Evolutionary conservation across 768 basidiomycete species (phyloP).

Genomic region (Tulasnella sp.): DNA sequence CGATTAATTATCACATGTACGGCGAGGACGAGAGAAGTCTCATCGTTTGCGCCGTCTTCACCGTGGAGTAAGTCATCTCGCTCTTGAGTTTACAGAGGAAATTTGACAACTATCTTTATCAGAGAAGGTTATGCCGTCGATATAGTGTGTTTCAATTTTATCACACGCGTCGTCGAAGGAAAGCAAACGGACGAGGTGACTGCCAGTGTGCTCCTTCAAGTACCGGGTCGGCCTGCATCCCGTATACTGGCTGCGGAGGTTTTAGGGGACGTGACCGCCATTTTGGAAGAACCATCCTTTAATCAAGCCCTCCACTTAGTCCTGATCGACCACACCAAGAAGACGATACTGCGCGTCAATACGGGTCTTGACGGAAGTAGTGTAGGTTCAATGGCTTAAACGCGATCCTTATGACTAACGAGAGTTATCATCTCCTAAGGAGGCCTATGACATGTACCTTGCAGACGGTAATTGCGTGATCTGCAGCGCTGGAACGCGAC

Average conservation of each 20-base stretch:
- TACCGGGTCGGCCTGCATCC: neutral
- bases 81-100: neutral
- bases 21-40: neutral
- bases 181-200: neutral
- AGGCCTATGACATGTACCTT: neutral
- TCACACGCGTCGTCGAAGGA: neutral
- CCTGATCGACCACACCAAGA: neutral
- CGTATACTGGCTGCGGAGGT: neutral
- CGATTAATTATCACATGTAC: neutral
- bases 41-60: neutral
- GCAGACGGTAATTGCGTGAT: neutral
- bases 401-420: neutral
- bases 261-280: neutral
- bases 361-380: neutral
- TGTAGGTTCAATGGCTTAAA: neutral
- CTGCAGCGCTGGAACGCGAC: neutral
- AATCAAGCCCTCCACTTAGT: neutral
- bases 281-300: neutral
- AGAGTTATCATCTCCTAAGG: neutral
- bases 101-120: neutral
- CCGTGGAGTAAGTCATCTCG: neutral
- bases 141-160: neutral
- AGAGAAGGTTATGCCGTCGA: neutral
- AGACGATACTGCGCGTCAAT: neutral
- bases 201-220: neutral